Evolutionary conservation across 441 rosid genomes (phyloP).

Genomic region (Theobroma grandiflorum): DNA sequence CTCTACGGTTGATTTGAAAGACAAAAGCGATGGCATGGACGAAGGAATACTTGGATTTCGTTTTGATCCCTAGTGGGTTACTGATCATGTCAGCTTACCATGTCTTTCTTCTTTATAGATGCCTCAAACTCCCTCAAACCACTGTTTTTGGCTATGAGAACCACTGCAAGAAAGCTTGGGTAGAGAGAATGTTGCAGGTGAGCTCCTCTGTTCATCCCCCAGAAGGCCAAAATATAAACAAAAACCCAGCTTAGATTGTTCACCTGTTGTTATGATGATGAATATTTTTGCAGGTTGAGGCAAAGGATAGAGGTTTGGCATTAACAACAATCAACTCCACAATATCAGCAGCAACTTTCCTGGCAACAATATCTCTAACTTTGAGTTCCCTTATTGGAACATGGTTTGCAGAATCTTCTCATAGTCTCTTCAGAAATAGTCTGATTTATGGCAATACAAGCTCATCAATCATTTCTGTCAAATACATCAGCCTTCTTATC

Average conservation of each 20-base stretch:
- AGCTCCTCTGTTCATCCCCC: neutral
- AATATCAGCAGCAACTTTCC: slow-evolving; percentile 35
- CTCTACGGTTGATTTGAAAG: neutral
- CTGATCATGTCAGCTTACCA: slow-evolving; percentile 48
- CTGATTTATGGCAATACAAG: slow-evolving; percentile 52
- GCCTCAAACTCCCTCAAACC: slow-evolving; percentile 36
- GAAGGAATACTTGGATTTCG: slow-evolving; percentile 39
- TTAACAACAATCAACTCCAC: slow-evolving; percentile 24
- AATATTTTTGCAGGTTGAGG: slow-evolving; percentile 17
- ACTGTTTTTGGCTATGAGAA: slow-evolving; percentile 50
- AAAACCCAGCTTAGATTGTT: neutral
- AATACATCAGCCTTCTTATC: slow-evolving; percentile 37
- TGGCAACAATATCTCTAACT: slow-evolving; percentile 35
- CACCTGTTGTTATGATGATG: slow-evolving; percentile 2
- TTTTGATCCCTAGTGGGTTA: slow-evolving; percentile 44
- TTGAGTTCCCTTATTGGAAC: slow-evolving; percentile 45
- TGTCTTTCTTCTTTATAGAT: slow-evolving; percentile 40
- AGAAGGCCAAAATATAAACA: neutral
- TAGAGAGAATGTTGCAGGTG: slow-evolving; percentile 47
- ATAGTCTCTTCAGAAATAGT: slow-evolving; percentile 26
- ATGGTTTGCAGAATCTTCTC: slow-evolving; percentile 31
- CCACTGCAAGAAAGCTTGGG: slow-evolving; percentile 49
- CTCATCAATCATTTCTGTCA: slow-evolving; percentile 30
- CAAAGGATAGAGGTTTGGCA: slow-evolving; percentile 29
- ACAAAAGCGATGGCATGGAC: slow-evolving; percentile 29